These are phyloP conservation scores for Phycomyces nitens DNA, from an alignment of 192 early-diverging fungal genomes.

Conservation along the genomic window DNA sequence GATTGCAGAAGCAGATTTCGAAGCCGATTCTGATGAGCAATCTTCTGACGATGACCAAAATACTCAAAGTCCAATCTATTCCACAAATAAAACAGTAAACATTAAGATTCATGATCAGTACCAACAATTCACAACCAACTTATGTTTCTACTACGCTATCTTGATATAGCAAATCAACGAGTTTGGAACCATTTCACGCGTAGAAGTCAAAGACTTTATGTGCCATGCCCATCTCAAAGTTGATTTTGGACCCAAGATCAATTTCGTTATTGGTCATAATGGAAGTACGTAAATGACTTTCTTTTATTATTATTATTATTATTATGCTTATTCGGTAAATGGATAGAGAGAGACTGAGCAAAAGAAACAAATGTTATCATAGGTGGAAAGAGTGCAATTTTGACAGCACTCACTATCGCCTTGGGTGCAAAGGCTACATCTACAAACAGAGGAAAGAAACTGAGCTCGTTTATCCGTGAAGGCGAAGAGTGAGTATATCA, in stretches of 20 bases:
- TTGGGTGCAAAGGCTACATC: conserved; percentile 85
- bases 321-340: too few species aligned
- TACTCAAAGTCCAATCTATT: too few species aligned
- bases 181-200: conserved; percentile 73
- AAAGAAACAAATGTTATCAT: not conserved
- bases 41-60: too few species aligned
- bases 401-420: conserved; percentile 87
- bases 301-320: not conserved
- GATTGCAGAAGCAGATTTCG: too few species aligned
- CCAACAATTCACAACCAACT: too few species aligned
- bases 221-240: conserved; percentile 84
- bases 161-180: conserved; percentile 40
- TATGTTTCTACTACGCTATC: too few species aligned
- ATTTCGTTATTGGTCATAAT: conserved; percentile 97
- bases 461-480: conserved; percentile 81
- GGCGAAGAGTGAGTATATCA: conserved; percentile 57
- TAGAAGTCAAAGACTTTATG: conserved; percentile 93
- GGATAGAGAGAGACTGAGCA: not conserved
- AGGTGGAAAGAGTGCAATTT: conserved; percentile 94
- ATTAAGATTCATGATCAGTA: too few species aligned
- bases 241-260: conserved; percentile 79
- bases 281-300: conserved; percentile 59
- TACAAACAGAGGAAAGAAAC: conserved; percentile 80
- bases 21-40: too few species aligned
- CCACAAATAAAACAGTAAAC: too few species aligned